A percentile compares a stretch with the other conserved stretches of the same genome.
Evolutionary conservation across 2,329 filamentous ascomycete species (phyloP).

Genomic region (Neobulgaria alba): DNA sequence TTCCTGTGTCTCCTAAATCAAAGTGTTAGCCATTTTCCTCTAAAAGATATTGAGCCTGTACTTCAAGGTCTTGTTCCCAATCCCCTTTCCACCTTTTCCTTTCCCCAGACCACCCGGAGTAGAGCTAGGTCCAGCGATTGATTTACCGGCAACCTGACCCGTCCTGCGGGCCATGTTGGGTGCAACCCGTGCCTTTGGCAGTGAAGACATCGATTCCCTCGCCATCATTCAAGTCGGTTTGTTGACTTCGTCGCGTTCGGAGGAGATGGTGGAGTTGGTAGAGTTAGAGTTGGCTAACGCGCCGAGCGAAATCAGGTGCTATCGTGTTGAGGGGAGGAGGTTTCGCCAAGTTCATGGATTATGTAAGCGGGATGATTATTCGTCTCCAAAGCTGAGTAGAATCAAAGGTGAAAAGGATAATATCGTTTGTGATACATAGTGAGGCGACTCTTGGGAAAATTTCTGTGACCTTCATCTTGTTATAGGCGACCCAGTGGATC

Average conservation of each 20-base stretch:
- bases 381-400: too few species aligned
- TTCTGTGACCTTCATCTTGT: too few species aligned
- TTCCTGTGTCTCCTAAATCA: slow-evolving; percentile 32
- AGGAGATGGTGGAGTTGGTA: neutral
- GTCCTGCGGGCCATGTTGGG: neutral
- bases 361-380: too few species aligned
- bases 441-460: too few species aligned
- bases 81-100: slow-evolving; percentile 11
- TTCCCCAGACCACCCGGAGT: slow-evolving; percentile 1
- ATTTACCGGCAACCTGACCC: slow-evolving; percentile 9
- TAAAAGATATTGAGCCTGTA: neutral
- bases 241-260: neutral
- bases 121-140: neutral
- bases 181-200: neutral
- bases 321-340: too few species aligned
- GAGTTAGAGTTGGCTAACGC: neutral
- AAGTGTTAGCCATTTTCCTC: neutral
- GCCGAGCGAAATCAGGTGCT: too few species aligned
- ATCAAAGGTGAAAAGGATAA: too few species aligned
- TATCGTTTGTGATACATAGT: too few species aligned
- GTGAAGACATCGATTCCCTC: neutral
- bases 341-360: too few species aligned
- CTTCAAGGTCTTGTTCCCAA: slow-evolving; percentile 8
- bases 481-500: too few species aligned
- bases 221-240: neutral